These are phyloP conservation scores for Astraeus odoratus DNA, from an alignment of 768 basidiomycete genomes.

Conservation along the genomic window DNA sequence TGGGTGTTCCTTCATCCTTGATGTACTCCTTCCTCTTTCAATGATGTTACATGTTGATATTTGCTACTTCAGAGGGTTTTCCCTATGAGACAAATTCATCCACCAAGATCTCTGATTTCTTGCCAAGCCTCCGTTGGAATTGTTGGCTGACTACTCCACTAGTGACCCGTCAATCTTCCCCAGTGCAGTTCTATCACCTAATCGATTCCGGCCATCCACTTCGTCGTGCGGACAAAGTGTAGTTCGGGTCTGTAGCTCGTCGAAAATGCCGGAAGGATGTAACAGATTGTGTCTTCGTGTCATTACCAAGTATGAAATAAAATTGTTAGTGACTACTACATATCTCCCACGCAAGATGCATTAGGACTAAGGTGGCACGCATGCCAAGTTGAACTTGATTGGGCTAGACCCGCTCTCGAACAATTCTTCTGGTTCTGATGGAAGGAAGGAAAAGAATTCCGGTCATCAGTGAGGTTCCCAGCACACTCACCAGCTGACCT, in stretches of 20 bases:
- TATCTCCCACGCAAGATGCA: too few species aligned
- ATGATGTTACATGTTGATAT: slow-evolving; percentile 50
- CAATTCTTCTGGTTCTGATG: slow-evolving; percentile 13
- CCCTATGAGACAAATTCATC: slow-evolving; percentile 55
- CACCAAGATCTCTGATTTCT: slow-evolving; percentile 67
- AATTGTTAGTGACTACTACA: too few species aligned
- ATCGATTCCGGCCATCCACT: too few species aligned
- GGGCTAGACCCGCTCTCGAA: too few species aligned
- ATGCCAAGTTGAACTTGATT: too few species aligned
- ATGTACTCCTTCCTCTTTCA: background rate
- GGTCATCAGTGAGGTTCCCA: slow-evolving; percentile 54
- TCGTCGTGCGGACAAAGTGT: too few species aligned
- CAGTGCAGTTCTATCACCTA: too few species aligned
- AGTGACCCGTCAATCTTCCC: background rate
- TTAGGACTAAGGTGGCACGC: too few species aligned
- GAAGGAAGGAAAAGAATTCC: slow-evolving; percentile 32
- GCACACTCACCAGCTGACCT: background rate
- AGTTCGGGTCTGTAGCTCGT: too few species aligned
- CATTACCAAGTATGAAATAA: too few species aligned
- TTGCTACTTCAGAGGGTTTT: slow-evolving; percentile 61
- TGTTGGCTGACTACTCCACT: slow-evolving; percentile 1
- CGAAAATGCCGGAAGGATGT: too few species aligned
- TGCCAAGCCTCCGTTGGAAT: background rate
- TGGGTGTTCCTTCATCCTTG: slow-evolving; percentile 12
- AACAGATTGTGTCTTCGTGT: too few species aligned